Percentiles rank a stretch among this genome's conserved stretches.
Evolutionary conservation across 177 flowering plant genomes (phyloP).

Genomic region (Telopea speciosissima): DNA sequence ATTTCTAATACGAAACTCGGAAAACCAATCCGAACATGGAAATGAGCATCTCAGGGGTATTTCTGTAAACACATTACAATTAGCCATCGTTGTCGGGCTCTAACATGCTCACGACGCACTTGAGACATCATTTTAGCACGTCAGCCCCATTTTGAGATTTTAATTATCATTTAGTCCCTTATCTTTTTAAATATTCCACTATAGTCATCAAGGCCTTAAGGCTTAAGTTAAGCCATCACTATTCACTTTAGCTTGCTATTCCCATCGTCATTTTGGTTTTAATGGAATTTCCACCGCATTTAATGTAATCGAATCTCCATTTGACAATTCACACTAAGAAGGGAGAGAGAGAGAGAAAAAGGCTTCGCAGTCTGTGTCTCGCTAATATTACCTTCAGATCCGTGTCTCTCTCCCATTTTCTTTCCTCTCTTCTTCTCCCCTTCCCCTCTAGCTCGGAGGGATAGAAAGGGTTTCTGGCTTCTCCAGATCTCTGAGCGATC

Average conservation of each 20-base stretch:
- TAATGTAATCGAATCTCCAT: slow-evolving; percentile 2
- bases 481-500: slow-evolving; percentile 32
- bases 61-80: too few species aligned
- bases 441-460: slow-evolving; percentile 5
- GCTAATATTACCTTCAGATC: slow-evolving; percentile 10
- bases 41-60: too few species aligned
- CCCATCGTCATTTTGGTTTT: too few species aligned
- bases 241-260: too few species aligned
- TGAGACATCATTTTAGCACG: background rate
- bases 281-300: slow-evolving; percentile 8
- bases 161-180: too few species aligned
- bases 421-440: background rate
- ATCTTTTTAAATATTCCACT: background rate
- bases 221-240: too few species aligned
- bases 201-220: too few species aligned
- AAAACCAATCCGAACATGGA: too few species aligned
- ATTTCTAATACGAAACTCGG: too few species aligned
- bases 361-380: slow-evolving; percentile 2
- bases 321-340: slow-evolving; percentile 1
- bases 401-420: slow-evolving; percentile 20
- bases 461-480: slow-evolving; percentile 19
- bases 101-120: slow-evolving; percentile 7
- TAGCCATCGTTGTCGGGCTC: too few species aligned
- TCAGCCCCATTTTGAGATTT: background rate
- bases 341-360: background rate